Conservation (phyloP, 2,329 filamentous ascomycete species). For the Chaetomiaceae sp. region DNA sequence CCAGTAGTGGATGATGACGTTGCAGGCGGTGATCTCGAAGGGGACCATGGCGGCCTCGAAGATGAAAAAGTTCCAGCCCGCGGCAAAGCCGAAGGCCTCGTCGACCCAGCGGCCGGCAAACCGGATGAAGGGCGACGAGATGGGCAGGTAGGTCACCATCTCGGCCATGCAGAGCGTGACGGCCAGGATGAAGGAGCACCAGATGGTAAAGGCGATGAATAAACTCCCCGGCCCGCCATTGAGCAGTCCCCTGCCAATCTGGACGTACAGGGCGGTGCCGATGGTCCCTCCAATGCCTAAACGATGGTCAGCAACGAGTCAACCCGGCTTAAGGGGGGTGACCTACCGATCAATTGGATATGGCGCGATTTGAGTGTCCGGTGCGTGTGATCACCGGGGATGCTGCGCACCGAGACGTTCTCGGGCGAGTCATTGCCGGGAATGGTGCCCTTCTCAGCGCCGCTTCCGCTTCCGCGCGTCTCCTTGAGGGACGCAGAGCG, state of each 20-base stretch:
- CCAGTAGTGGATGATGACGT: slow-evolving; percentile 61
- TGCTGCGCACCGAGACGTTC: slow-evolving; percentile 14
- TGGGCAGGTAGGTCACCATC: slow-evolving; percentile 73
- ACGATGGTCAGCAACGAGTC: slow-evolving; percentile 16
- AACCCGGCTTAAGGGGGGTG: background rate
- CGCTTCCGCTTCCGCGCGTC: slow-evolving; percentile 1
- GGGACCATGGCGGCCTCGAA: slow-evolving; percentile 65
- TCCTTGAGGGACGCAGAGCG: slow-evolving; percentile 6
- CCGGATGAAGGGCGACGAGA: slow-evolving; percentile 73
- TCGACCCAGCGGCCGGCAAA: slow-evolving; percentile 73
- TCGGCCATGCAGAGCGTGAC: slow-evolving; percentile 63
- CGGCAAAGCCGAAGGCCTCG: slow-evolving; percentile 68
- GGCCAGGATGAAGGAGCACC: slow-evolving; percentile 58
- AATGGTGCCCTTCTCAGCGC: slow-evolving; percentile 9
- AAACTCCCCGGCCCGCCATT: slow-evolving; percentile 56
- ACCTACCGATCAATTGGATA: slow-evolving; percentile 49
- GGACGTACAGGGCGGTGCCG: slow-evolving; percentile 56
- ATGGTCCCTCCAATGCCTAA: slow-evolving; percentile 60
- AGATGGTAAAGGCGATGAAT: slow-evolving; percentile 57
- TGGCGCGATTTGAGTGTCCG: slow-evolving; percentile 52
- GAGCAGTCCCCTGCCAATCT: slow-evolving; percentile 55
- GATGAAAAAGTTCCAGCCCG: slow-evolving; percentile 71
- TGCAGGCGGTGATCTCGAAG: slow-evolving; percentile 63
- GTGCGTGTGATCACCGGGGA: slow-evolving; percentile 41
- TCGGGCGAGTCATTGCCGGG: slow-evolving; percentile 9